Base-by-base conservation (phyloP, 2,329 filamentous ascomycete species). In the Fusarium nurragi region DNA sequence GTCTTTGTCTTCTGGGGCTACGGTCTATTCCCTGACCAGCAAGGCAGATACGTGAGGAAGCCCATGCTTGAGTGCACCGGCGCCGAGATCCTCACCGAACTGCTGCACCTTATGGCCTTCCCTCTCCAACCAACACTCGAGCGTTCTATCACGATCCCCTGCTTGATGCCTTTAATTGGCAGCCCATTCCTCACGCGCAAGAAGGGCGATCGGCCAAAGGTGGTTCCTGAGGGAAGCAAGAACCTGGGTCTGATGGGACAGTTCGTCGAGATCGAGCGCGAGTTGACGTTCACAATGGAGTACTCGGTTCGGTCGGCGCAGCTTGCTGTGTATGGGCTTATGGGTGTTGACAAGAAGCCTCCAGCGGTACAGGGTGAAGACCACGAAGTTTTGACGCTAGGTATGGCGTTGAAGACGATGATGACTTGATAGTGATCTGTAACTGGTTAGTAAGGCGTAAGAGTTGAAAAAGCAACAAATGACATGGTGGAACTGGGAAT, bases 221-320 rank as follows among this genome's bases (percentile, higher is more conserved):
- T 71, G 1, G 59, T 72, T 10, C 70, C 70, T 1, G 48, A 62
- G 1, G 70, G 70, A 3, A 70, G 70, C 48, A 71, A 55, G 44
- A 72, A 72, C 23, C 45, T 72, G 6, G 70, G 70, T 0, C 21
- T 72, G n/a, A 72, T 72, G 68, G 70, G 70, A 2, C 70, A 72
- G 32, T 72, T 72, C 46, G 70, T 72, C 9, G 70, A 72, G 62
- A 40, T 72, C n/a, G 69, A 71, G 43, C 44, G 70, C 0, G 70
- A 72, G 34, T 68, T 72, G 32, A 72, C 70, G 4, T 72, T 72
- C n/a, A 72, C 70, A 19, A 72, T 72, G 70, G 70, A 72, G 47
- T 72, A 72, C 18, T 72, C 70, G 2, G 70, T 71, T 8, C 52
- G 70, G 12, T 72, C 70, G 40, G 70, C 70, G 21, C 70, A 72